Evolutionary conservation across 140 eudicot species (phyloP), one percentile per base, ranked within the genome.

Genomic region (Ambrosia hybrid): DNA sequence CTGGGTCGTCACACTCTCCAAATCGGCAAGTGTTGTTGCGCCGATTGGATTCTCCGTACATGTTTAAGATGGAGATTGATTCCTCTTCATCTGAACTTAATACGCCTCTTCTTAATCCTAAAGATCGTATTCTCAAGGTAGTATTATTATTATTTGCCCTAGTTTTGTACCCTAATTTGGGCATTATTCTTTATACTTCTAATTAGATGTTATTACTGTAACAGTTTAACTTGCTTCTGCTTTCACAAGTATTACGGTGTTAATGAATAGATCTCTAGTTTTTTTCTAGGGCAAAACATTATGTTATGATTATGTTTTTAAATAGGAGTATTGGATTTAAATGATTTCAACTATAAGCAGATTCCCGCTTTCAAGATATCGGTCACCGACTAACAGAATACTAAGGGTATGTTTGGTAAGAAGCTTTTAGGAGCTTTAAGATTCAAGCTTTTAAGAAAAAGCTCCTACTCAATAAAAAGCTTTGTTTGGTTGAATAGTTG

Each of bases 1-100:
- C 89, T 87, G 91, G 91, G 85, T 86, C 83, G 79, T 79, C 74
- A 74, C 51, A 78, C 73, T 73, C 12, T 79, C 80, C 76, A 81
- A 83, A 56, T 76, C 68, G 84, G 76, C 51, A 67, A 70, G 80
- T 85, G 97, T 61, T 73, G 66, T 71, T 87, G 92, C 79, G 80
- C 85, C 86, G 90, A 84, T 83, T 85, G 95, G 92, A 16, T 79
- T 79, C 61, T 90, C 17, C 77, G 83, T 0, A 55, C 21, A 46
- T 90, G 65, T 68, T 88, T 63, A 70, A 66, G 37, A 90, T 88
- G 97, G 92, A 85, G 73, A 63, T 85, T 70, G 97, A 91, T 75
- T 85, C 90, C 46, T 73, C 91, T 11, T 21, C 26, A 43, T 82
- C 92, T 73, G 90, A 81, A 41, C 76, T 76, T 48, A 12, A 36